Percentiles rank a stretch among this genome's conserved stretches.
Conservation (phyloP, 2,329 filamentous ascomycete species). For the Emergomyces africanus region DNA sequence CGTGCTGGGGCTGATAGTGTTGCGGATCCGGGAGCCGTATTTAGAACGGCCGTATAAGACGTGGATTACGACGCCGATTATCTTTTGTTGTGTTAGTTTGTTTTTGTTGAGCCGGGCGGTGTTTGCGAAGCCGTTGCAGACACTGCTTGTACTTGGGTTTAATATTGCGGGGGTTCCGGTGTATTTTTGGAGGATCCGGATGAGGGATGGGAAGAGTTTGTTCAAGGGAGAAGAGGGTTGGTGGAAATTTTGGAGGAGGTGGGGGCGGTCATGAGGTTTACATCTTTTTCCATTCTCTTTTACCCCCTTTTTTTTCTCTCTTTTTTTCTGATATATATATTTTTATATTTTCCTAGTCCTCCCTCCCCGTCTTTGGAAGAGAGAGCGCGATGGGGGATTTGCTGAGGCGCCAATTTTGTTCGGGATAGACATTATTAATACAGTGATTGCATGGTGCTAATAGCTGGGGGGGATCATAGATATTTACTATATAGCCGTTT, state of each 20-base stretch:
- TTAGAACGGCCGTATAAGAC: constrained; percentile 86
- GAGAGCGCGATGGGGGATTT: neutral
- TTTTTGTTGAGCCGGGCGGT: constrained; percentile 82
- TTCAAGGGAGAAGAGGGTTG: constrained; percentile 12
- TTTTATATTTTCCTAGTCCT: neutral
- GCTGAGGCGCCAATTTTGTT: neutral
- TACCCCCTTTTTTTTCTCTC: neutral
- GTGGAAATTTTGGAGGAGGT: constrained; percentile 34
- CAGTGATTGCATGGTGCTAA: too few species aligned
- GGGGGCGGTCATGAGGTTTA: neutral
- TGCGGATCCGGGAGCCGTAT: constrained; percentile 74
- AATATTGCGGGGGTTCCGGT: constrained; percentile 72
- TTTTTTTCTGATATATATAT: neutral
- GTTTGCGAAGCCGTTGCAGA: constrained; percentile 84
- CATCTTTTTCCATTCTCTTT: neutral
- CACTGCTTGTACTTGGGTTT: constrained; percentile 72
- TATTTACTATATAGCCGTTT: too few species aligned
- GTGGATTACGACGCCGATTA: constrained; percentile 94
- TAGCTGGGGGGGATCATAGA: neutral
- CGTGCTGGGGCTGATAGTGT: constrained; percentile 80
- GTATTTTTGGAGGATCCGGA: constrained; percentile 74
- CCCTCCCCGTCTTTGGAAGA: neutral
- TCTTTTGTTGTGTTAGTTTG: constrained; percentile 94
- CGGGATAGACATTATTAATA: too few species aligned
- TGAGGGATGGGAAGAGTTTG: constrained; percentile 39